Conservation (phyloP, 176 grass and related monocot genomes). For the Chrysopogon serrulatus region DNA sequence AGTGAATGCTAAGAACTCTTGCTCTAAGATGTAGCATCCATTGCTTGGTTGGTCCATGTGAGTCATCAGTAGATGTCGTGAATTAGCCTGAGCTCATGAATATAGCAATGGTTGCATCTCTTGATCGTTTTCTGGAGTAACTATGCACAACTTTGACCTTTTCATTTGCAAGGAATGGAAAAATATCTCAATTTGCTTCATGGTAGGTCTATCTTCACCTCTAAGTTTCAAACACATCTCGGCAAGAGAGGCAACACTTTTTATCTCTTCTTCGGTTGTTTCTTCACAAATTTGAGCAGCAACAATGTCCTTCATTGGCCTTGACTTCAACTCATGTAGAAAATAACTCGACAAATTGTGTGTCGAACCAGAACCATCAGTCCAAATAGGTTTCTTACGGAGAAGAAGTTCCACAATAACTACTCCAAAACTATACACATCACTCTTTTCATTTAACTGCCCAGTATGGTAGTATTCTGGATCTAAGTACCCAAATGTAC, state of each 20-base stretch:
- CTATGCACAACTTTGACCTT: not conserved
- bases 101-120: not conserved
- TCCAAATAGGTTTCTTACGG: not conserved
- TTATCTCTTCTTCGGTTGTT: not conserved
- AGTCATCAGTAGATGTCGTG: not conserved
- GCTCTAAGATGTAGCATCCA: not conserved
- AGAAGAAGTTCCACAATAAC: constrained; percentile 24
- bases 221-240: not conserved
- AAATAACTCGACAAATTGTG: not conserved
- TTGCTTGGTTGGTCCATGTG: not conserved
- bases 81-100: too few species aligned
- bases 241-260: not conserved
- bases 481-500: constrained; percentile 33
- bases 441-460: constrained; percentile 33
- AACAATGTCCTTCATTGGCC: not conserved
- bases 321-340: not conserved
- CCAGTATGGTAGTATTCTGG: constrained; percentile 24
- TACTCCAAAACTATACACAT: constrained; percentile 35
- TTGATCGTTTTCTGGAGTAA: not conserved
- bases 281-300: not conserved
- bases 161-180: not conserved
- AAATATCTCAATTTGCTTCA: not conserved
- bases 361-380: not conserved
- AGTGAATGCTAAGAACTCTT: not conserved
- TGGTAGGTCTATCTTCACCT: not conserved